Base-by-base conservation (phyloP, 2,329 filamentous ascomycete species). In the Phialophora verrucosa region DNA sequence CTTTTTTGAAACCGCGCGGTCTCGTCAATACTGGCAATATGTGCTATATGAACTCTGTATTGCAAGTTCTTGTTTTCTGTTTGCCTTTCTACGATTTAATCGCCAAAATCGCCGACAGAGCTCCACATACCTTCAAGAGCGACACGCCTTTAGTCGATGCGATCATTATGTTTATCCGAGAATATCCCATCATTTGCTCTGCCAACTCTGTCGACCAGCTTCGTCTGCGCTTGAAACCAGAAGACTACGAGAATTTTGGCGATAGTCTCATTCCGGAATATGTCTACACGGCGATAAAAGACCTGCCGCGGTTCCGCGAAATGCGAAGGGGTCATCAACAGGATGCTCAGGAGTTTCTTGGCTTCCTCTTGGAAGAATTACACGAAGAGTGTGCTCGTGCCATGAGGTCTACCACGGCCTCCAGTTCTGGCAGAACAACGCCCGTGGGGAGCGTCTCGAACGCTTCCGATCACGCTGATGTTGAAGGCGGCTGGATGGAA, bases 41-140 rank as follows among this genome's bases (percentile, higher is more conserved):
- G 91, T 99, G 95, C 80, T 99, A 99, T 81, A 98, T 99, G 95
- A 99, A 98, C 83, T 97, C 95, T 70, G 94, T 98, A 78, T 85
- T 99, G 71, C 95, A 99, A 90, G 91, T 96, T 76, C 87, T 99
- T 74, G 87, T 97, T 72, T 98, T 93, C 77, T 98, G 93, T 79
- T 85, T 89, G 73, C 95, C 95, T 5, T 99, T 99, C 76, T 97
- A 96, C 79, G 88, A 93, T 75, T 97, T 99, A 75, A 80, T 99
- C 70, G 91, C 96, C 75, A 90, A 93, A 77, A 87, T 97, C 66
- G 88, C 91, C 77, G 91, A 91, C 77, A 90, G 90, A 74, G 92
- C 92, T 62, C 88, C 88, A 32, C 89, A 97, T 79, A 96, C 90
- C 76, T 96, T 99, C 83, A 97, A 97, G 79, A 96, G 91, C 77